phyloP scores from a whole-genome alignment of 2,329 filamentous ascomycete genomes.

The Fragosphaeria purpurea region DNA sequence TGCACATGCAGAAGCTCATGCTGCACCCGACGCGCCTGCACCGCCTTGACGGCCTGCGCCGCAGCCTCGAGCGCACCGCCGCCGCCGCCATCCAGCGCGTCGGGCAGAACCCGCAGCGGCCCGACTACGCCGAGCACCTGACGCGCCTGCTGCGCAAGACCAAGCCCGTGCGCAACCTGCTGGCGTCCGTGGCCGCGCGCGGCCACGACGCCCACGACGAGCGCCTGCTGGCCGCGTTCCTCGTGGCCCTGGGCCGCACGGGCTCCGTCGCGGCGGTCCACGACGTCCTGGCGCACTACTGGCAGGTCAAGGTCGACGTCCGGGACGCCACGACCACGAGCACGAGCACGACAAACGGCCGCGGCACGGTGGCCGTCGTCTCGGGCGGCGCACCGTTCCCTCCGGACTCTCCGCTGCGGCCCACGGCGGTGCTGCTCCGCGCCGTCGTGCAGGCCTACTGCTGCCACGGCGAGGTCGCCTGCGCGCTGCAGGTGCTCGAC shows the following conservation, averaged over 20 bases:
- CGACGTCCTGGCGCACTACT: slow-evolving; percentile 20
- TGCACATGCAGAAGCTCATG: slow-evolving; percentile 7
- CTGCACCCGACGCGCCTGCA: slow-evolving; percentile 13
- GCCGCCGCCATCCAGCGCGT: slow-evolving; percentile 17
- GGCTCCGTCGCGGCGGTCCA: slow-evolving; percentile 25
- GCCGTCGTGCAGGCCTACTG: slow-evolving; percentile 60
- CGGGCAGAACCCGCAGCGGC: slow-evolving; percentile 20
- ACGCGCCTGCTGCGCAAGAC: slow-evolving; percentile 19
- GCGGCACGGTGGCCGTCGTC: slow-evolving; percentile 18
- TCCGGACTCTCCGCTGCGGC: slow-evolving; percentile 43
- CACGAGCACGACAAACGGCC: too few species aligned
- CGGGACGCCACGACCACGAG: neutral
- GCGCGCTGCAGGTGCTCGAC: slow-evolving; percentile 50
- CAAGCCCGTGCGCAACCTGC: slow-evolving; percentile 16
- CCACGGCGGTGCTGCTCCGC: slow-evolving; percentile 48
- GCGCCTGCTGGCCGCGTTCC: slow-evolving; percentile 27
- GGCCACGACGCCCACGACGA: slow-evolving; percentile 26
- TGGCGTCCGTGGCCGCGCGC: slow-evolving; percentile 20
- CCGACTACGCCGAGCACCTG: slow-evolving; percentile 19
- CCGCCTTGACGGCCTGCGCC: slow-evolving; percentile 16
- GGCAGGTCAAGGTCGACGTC: slow-evolving; percentile 17
- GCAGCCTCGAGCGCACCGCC: slow-evolving; percentile 7
- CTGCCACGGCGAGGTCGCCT: slow-evolving; percentile 51
- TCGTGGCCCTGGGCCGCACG: slow-evolving; percentile 32
- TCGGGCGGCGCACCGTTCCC: slow-evolving; percentile 29